Conservation (phyloP, 176 grass and related monocot genomes). For the Saccharum spontaneum region DNA sequence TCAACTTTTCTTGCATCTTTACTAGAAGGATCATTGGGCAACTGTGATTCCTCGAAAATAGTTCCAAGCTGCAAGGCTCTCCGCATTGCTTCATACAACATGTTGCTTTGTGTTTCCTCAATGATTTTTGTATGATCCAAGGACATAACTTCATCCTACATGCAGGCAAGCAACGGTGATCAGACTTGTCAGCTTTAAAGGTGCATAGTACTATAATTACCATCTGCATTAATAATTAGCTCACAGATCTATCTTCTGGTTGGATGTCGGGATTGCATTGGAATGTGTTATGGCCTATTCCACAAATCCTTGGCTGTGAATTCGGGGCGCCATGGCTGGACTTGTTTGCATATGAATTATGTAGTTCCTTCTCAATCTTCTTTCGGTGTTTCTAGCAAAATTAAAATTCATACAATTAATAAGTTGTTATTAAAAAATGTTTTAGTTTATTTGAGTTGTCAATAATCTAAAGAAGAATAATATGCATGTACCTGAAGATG, state of each 20-base stretch:
- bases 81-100: constrained; percentile 1
- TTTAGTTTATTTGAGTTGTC: neutral
- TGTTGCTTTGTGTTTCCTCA: neutral
- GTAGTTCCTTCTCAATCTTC: neutral
- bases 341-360: neutral
- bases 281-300: neutral
- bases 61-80: constrained; percentile 18
- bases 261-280: neutral
- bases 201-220: neutral
- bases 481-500: constrained; percentile 31
- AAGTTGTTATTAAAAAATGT: neutral
- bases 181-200: neutral
- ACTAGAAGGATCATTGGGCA: neutral
- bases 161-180: neutral
- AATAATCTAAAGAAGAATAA: neutral
- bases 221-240: neutral
- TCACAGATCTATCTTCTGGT: neutral
- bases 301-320: neutral
- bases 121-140: neutral
- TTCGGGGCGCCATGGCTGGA: neutral
- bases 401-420: neutral
- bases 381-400: constrained; percentile 31
- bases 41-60: neutral
- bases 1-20: neutral
- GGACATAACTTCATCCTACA: neutral